These are phyloP conservation scores for Centrapalus pauciflorus DNA, from an alignment of 129 eudicot genomes.

Conservation along the genomic window DNA sequence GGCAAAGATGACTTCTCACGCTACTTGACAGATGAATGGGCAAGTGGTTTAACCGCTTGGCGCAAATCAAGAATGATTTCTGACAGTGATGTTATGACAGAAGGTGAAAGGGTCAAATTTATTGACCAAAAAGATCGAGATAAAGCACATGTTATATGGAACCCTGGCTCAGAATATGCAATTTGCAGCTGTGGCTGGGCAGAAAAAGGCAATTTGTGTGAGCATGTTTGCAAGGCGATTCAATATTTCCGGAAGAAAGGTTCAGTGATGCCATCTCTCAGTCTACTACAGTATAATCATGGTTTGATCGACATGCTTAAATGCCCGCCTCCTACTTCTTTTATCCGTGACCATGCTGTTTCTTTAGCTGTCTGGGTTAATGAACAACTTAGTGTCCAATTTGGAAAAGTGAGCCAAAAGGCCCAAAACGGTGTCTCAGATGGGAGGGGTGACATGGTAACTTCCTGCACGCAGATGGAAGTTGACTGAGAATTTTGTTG, in stretches of 20 bases:
- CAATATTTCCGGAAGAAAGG: conserved; percentile 41
- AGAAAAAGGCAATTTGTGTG: conserved; percentile 65
- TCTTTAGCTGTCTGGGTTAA: conserved; percentile 70
- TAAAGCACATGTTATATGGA: conserved; percentile 41
- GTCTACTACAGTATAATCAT: conserved; percentile 52
- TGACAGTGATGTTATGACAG: conserved; percentile 47
- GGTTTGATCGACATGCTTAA: conserved; percentile 54
- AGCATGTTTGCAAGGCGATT: conserved; percentile 60
- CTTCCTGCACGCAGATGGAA: conserved; percentile 22
- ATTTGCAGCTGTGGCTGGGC: conserved; percentile 67
- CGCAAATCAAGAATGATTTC: conserved; percentile 55
- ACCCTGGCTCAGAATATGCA: conserved; percentile 77
- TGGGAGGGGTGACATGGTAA: conserved; percentile 19
- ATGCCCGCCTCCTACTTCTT: conserved; percentile 75
- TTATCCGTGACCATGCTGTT: conserved; percentile 81
- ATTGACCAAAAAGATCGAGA: conserved; percentile 42
- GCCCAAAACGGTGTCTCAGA: conserved; percentile 4
- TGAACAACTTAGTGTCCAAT: conserved; percentile 44
- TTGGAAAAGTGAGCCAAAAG: conserved; percentile 17
- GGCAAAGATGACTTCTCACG: conserved; percentile 70
- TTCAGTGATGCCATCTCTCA: conserved; percentile 39
- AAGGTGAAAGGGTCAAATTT: conserved; percentile 54
- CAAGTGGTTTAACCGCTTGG: conserved; percentile 58
- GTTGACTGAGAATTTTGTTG: conserved; percentile 6
- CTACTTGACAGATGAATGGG: conserved; percentile 83